phyloP scores from a whole-genome alignment of 257 asterid genomes.

The Gentiana dahurica region DNA sequence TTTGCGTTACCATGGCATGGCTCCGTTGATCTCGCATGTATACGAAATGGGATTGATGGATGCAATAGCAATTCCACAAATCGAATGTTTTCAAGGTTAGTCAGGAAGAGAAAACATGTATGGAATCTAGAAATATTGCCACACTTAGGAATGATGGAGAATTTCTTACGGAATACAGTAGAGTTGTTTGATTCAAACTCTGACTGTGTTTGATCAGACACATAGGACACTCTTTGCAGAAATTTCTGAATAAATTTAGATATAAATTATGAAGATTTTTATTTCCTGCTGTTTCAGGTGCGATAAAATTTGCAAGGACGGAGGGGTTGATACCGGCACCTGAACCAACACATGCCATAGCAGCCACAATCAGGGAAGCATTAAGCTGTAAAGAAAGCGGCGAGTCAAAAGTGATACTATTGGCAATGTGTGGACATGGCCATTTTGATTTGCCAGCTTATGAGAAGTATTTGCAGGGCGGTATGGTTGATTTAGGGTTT shows the following conservation, averaged over 20 bases:
- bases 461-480: conserved; percentile 72
- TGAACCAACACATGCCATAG: conserved; percentile 87
- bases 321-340: conserved; percentile 96
- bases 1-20: conserved; percentile 92
- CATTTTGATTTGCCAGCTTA: conserved; percentile 90
- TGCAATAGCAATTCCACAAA: conserved; percentile 73
- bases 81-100: conserved; percentile 76
- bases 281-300: conserved; percentile 33
- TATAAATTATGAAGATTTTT: too few species aligned
- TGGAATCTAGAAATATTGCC: too few species aligned
- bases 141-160: too few species aligned
- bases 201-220: too few species aligned
- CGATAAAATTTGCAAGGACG: conserved; percentile 73
- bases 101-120: too few species aligned
- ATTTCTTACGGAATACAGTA: too few species aligned
- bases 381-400: conserved; percentile 72
- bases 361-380: conserved; percentile 88
- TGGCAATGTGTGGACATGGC: conserved; percentile 98
- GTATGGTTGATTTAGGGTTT: conserved; percentile 58
- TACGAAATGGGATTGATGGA: conserved; percentile 72
- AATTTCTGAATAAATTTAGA: too few species aligned
- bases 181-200: too few species aligned
- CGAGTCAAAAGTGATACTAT: conserved; percentile 76
- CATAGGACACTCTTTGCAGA: too few species aligned
- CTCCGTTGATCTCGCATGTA: conserved; percentile 85